These are phyloP conservation scores for Trypanosoma melophagium DNA, from an alignment of 208 protist genomes.

Conservation along the genomic window DNA sequence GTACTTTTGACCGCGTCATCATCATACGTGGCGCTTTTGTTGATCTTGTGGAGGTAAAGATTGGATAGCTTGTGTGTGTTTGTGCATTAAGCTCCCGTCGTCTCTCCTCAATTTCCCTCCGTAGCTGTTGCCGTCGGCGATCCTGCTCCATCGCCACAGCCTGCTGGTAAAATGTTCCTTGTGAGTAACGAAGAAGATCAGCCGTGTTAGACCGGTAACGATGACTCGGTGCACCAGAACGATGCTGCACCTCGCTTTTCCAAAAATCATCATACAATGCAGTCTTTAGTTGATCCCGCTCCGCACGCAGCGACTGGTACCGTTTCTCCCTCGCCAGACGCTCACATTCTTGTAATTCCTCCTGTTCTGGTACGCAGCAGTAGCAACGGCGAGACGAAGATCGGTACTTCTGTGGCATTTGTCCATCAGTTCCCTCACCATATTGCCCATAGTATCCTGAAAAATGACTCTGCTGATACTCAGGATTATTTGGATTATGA, in stretches of 20 bases:
- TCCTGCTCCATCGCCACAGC: slow-evolving; percentile 53
- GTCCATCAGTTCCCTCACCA: neutral
- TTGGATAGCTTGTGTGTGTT: slow-evolving; percentile 8
- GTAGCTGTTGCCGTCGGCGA: slow-evolving; percentile 55
- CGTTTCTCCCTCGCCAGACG: slow-evolving; percentile 49
- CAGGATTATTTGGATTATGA: neutral
- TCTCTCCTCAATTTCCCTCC: slow-evolving; percentile 60
- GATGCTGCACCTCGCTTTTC: neutral
- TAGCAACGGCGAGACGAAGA: slow-evolving; percentile 32
- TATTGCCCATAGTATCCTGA: slow-evolving; percentile 1
- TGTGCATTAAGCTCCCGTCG: slow-evolving; percentile 38
- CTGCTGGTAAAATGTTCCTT: slow-evolving; percentile 47
- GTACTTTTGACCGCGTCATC: neutral
- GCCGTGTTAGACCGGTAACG: slow-evolving; percentile 54
- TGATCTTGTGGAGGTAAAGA: neutral
- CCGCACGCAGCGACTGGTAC: slow-evolving; percentile 38
- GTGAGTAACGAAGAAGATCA: slow-evolving; percentile 62
- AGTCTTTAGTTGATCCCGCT: slow-evolving; percentile 31
- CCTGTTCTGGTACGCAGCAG: slow-evolving; percentile 70
- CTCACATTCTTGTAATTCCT: slow-evolving; percentile 55
- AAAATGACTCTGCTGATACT: slow-evolving; percentile 2
- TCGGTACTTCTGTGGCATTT: neutral
- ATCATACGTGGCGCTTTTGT: neutral
- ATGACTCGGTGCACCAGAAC: neutral
- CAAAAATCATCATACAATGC: slow-evolving; percentile 22